Base-by-base conservation (phyloP, 805 yeast genomes). In the Candida cerambycidarum region DNA sequence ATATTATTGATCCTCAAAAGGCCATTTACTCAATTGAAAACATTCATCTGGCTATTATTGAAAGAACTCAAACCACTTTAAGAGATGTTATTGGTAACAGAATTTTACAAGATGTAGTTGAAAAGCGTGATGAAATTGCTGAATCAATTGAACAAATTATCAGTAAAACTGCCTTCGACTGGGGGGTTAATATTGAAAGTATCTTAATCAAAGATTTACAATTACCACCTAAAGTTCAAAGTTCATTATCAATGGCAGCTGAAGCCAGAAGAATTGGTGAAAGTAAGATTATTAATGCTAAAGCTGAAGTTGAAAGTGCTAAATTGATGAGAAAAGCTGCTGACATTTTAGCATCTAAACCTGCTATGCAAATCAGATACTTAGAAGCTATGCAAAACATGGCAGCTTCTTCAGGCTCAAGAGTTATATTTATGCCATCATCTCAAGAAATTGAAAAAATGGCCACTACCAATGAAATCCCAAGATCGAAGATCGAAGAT, bases 321-420 rank as follows among this genome's bases (percentile, higher is more conserved):
- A 82, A 82, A 60, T 73, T 82, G 51, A 82, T 83, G 88, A 76
- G 89, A 67, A 80, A 81, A 61, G 88, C 89, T 21, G 87, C 89
- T 41, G 88, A 83, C 61, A 81, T 83, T 45, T 73, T 83, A 55
- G 83, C 85, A 35, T 79, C 85, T 30, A 81, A 82, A 51, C 79
- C 88, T 11, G 89, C 89, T 21, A 81, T 83, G 85, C 89, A 83
- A 67, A 83, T 83, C 59, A 69, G 89, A 61, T 83, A 83, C 57
- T 71, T 83, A 62, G 89, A 83, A 54, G 89, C 89, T n/a, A 79
- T 83, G 80, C 87, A 82, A 63, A 70, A 68, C 47, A 83, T 83
- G 88, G 84, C 87, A 27, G 77, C 66, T 48, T 56, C 72, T 39
- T 66, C 87, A 1, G 75, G 76, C 45, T 65, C 85, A n/a, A 79